Base-by-base conservation (phyloP, 345 rosid species). In the Lepidium africanum region DNA sequence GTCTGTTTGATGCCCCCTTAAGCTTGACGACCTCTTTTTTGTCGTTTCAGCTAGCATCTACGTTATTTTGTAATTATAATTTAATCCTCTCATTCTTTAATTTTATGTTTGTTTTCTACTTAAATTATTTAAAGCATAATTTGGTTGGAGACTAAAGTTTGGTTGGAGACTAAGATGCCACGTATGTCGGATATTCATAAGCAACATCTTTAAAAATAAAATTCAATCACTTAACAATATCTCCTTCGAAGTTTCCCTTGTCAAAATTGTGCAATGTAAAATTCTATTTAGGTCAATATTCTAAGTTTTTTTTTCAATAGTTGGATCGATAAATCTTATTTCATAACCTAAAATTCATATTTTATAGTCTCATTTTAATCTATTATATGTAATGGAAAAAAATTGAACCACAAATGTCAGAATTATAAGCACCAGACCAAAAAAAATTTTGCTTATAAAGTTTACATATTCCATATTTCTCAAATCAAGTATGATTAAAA, bases 151-250 rank as follows among this genome's bases (percentile, higher is more conserved):
- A 69, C 39, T 16, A 48, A 47, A n/a, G n/a, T 10, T n/a, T 2
- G 48, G 64, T 58, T 47, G 49, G 58, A 48, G 14, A 69, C 39
- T 16, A 48, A 47, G 32, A 50, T 6, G 50, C 66, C 59, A 69
- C 66, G 41, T 59, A 14, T 69, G 65, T 59, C 59, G 40, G 58
- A 37, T 48, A 69, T 69, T 58, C 73, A 30, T 49, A 25, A 69
- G 65, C 73, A 58, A 47, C 2, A 1, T 14, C 8, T 52, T 37
- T 12, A 25, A 12, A 12, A 68, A 21, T 36, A 15, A 57, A 46
- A 46, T 7, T 3, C 14, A 57, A 68, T 46, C 45, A 67, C 15
- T 35, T 12, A 45, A 41, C 23, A 69, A 7, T 36, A 10, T 15
- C 55, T 41, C 16, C 9, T 5, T 50, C 5, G 58, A 36, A 36